These are phyloP conservation scores for Gliomastix tumulicola DNA, from an alignment of 2,329 filamentous ascomycete species.

Conservation along the genomic window DNA sequence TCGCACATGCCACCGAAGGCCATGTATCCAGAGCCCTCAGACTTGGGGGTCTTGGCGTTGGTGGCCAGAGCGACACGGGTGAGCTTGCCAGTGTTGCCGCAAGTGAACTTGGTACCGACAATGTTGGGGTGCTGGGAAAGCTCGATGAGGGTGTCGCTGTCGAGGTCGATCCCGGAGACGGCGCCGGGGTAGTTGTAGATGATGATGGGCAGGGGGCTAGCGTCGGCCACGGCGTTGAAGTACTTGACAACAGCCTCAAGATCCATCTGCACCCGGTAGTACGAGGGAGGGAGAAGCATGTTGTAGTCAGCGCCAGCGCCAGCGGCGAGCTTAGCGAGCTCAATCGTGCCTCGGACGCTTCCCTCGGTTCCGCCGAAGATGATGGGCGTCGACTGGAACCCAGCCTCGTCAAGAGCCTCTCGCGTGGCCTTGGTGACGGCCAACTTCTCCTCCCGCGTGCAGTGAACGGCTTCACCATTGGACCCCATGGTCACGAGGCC, in stretches of 20 bases:
- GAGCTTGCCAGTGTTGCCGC: conserved; percentile 83
- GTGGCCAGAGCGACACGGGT: conserved; percentile 71
- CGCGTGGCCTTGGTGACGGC: conserved; percentile 71
- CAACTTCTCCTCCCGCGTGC: conserved; percentile 69
- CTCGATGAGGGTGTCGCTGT: conserved; percentile 77
- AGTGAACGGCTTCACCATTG: conserved; percentile 84
- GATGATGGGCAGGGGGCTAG: conserved; percentile 68
- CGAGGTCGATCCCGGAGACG: conserved; percentile 81
- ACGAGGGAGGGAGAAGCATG: conserved; percentile 72
- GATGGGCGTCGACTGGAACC: conserved; percentile 68
- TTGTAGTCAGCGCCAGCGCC: conserved; percentile 72
- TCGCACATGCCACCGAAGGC: conserved; percentile 84
- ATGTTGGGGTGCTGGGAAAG: conserved; percentile 78
- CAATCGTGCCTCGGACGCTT: conserved; percentile 73
- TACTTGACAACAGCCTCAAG: conserved; percentile 68
- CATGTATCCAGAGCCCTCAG: conserved; percentile 63
- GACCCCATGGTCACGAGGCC: conserved; percentile 85
- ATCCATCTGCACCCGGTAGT: conserved; percentile 73
- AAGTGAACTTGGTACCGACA: conserved; percentile 85
- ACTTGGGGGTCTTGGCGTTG: conserved; percentile 59
- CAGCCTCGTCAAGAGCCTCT: conserved; percentile 74
- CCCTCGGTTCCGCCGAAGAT: conserved; percentile 78
- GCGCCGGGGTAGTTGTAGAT: conserved; percentile 91
- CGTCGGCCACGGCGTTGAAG: conserved; percentile 69
- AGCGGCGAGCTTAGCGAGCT: conserved; percentile 60